Percentiles rank a stretch among this genome's conserved stretches.
Evolutionary conservation across 2,329 filamentous ascomycete species (phyloP).

Genomic region (Penicillium verrucosum): DNA sequence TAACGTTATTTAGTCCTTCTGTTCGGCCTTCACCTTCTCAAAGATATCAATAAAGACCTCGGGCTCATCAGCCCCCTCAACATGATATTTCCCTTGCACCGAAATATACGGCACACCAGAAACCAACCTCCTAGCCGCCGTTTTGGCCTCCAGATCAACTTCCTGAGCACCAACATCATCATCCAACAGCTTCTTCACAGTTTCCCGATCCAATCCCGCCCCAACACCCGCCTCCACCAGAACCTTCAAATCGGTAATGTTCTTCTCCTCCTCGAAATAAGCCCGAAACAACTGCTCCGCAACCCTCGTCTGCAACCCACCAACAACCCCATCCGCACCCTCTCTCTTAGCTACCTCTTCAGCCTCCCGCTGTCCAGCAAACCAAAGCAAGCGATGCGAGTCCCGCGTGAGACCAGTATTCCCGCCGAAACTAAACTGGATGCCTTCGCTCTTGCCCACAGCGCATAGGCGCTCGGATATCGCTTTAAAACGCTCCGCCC

Average conservation of each 20-base stretch:
- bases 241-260: conserved; percentile 58
- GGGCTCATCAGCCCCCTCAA: conserved; percentile 71
- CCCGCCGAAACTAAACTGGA: conserved; percentile 69
- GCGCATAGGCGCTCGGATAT: conserved; percentile 57
- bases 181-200: conserved; percentile 55
- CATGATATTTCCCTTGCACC: conserved; percentile 63
- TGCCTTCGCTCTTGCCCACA: conserved; percentile 63
- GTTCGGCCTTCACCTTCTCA: conserved; percentile 53
- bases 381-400: conserved; percentile 71
- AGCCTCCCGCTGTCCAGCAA: conserved; percentile 55
- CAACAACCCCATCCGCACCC: conserved; percentile 29
- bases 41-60: conserved; percentile 65
- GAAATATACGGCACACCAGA: conserved; percentile 72
- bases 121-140: conserved; percentile 54
- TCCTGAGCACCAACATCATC: conserved; percentile 56
- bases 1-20: conserved; percentile 1
- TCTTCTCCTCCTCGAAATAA: conserved; percentile 64
- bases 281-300: conserved; percentile 62
- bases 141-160: conserved; percentile 56
- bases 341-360: neutral
- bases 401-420: conserved; percentile 74
- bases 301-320: conserved; percentile 56
- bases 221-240: conserved; percentile 53
- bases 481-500: conserved; percentile 54
- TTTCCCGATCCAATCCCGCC: conserved; percentile 53